Evolutionary conservation across 257 asterid genomes (phyloP), one percentile per base, ranked within the genome.

Genomic region (Parsonsia alboflavescens): DNA sequence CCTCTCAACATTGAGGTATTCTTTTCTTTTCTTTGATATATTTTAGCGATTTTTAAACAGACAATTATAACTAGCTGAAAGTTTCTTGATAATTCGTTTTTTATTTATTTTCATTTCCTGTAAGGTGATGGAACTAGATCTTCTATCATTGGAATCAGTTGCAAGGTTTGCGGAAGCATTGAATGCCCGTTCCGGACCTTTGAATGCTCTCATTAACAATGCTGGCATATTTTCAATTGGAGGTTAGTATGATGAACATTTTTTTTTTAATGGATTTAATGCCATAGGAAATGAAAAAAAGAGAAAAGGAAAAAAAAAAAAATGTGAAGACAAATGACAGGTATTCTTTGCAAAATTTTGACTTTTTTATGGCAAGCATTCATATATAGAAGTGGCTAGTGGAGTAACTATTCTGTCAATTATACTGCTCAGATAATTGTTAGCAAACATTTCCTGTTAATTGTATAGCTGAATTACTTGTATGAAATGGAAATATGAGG

Each of bases 191-290:
- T 79, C 83, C 64, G 89, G 83, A 44, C 92, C 91, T 72, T 76
- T 94, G 68, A 96, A 92, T 59, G 96, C 88, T 45, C 93, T 94
- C 77, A 88, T 94, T 76, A 94, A 94, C 68, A 92, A 94, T 83
- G 97, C 99, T 24, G 99, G 97, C 80, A 90, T 94, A 81, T 92
- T 90, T 85, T 83, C 97, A 11, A 90, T 94, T 70, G 96, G 99
- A 80, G 97, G 93, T 88, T 66, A 80, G 85, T 76, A 50, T 30
- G 58, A 52, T 42, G 48, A 68, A 10, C 15, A 10, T 10, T 65
- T 22, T 22, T 50, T 39, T 17, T 33, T 3, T 33, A 33, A 67
- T 66, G 22, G 66, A 0, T 54, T 54, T 48, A 42, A 11, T 49
- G 17, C 19, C 45, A 16, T 53, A 22, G 26, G 7, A 44, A 39